A percentile compares a stretch with the other conserved stretches of the same genome.
Conservation (phyloP, 129 eudicot species). For the Logfia minima region DNA sequence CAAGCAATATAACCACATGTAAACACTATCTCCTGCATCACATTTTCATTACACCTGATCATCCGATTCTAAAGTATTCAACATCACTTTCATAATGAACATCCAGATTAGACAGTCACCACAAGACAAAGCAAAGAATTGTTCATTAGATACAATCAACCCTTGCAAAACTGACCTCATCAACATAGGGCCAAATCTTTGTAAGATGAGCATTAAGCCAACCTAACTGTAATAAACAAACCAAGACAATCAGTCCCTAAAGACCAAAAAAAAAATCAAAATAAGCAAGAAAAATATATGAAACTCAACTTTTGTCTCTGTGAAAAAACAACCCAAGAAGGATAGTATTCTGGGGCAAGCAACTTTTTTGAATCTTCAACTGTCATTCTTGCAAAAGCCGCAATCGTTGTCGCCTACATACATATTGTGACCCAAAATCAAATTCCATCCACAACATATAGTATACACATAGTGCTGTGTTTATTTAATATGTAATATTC, state of each 20-base stretch:
- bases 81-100: background rate
- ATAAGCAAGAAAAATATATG: background rate
- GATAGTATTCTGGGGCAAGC: slow-evolving; percentile 70
- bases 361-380: slow-evolving; percentile 95
- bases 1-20: background rate
- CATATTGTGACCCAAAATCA: slow-evolving; percentile 13
- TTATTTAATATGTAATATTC: slow-evolving; percentile 2
- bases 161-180: slow-evolving; percentile 56
- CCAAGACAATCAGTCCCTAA: slow-evolving; percentile 30
- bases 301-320: slow-evolving; percentile 73
- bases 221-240: slow-evolving; percentile 54
- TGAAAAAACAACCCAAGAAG: slow-evolving; percentile 94
- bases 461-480: background rate
- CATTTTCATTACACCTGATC: background rate
- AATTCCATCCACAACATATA: slow-evolving; percentile 15
- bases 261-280: background rate
- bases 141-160: slow-evolving; percentile 4
- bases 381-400: slow-evolving; percentile 97
- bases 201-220: slow-evolving; percentile 82
- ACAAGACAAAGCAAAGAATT: background rate
- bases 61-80: background rate
- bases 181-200: slow-evolving; percentile 93
- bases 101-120: slow-evolving; percentile 9
- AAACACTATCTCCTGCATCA: slow-evolving; percentile 2
- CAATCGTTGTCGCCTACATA: slow-evolving; percentile 70